Base-by-base conservation (phyloP, 306 rosid genomes). In the Glycyrrhiza uralensis region DNA sequence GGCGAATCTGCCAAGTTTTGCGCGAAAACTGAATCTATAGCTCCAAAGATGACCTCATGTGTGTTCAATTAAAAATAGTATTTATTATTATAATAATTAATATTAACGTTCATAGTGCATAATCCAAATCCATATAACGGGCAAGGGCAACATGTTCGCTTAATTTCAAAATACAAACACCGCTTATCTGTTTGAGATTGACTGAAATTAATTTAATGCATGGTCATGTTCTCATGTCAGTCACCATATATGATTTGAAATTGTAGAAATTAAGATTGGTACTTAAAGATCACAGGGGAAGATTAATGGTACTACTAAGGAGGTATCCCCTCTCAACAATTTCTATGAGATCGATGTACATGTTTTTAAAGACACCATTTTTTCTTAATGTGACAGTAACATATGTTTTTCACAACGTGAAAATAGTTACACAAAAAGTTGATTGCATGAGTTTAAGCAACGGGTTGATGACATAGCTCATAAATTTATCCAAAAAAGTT, bases 1-100 rank as follows among this genome's bases (percentile, higher is more conserved):
- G 46, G 19, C 75, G 91, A 88, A 88, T 86, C 96, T 87, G 83
- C 87, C 81, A 83, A 70, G 88, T 83, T 74, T 83, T 83, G 76
- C 76, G 55, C 83, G 83, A 74, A 79, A 80, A 68, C 77, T 71
- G 89, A 83, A 86, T 80, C 79, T 64, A n/a, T n/a, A 64, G 29
- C 26, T 78, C 82, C 49, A 70, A 52, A 74, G 69, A 76, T 80
- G 83, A 80, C 86, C 79, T 75, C 83, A 77, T 26, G 61, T 26
- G 61, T 62, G 63, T 51, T 71, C 59, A 73, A 61, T 52, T 50
- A 18, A 55, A 47, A 30, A 49, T 5, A 7, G 35, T 49, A 30
- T 54, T 15, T 50, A 18, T 14, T 45, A 30, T 60, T 33, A 64
- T 33, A 64, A 28, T 52, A 35, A 44, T 17, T 11, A 33, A 33